Percentiles rank a stretch among this genome's conserved stretches.
phyloP scores from a whole-genome alignment of 2,329 filamentous ascomycete species.

The Xylariomycetidae sp. region DNA sequence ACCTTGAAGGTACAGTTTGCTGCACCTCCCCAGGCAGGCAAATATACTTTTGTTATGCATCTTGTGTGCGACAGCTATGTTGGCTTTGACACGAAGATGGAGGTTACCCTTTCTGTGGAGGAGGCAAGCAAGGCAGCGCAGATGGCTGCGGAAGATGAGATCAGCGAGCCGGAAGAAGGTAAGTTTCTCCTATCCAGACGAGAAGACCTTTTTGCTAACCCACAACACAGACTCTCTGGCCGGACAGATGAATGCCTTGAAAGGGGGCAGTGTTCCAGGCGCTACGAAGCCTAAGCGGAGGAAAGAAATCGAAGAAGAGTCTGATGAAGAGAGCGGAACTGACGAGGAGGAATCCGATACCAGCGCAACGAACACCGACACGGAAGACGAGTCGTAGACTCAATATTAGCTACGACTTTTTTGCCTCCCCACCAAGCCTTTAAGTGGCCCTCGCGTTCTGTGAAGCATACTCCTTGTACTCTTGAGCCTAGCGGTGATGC shows the following conservation, averaged over 20 bases:
- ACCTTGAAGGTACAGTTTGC: conserved; percentile 97
- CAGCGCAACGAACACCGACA: conserved; percentile 63
- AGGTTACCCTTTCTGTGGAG: conserved; percentile 83
- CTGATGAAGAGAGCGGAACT: conserved; percentile 77
- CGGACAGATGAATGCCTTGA: conserved; percentile 83
- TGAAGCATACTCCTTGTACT: no score
- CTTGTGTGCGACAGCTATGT: conserved; percentile 92
- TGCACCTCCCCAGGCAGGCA: conserved; percentile 83
- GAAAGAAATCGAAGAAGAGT: conserved; percentile 50
- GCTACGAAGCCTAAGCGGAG: conserved; percentile 49
- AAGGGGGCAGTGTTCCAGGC: conserved; percentile 55
- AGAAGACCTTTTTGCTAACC: conserved; percentile 16
- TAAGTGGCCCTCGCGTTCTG: no score
- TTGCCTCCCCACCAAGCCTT: no score
- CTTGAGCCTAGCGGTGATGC: no score
- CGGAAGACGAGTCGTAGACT: conserved; percentile 55
- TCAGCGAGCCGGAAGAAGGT: conserved; percentile 98
- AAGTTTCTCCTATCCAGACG: conserved; percentile 32
- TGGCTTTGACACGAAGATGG: conserved; percentile 86
- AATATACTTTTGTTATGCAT: conserved; percentile 93
- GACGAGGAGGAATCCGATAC: conserved; percentile 65
- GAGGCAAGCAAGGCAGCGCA: conserved; percentile 79
- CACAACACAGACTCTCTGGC: conserved; percentile 46
- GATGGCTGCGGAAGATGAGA: conserved; percentile 84
- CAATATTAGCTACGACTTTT: no score